Evolutionary conservation across 176 grass and related monocot species (phyloP).

Genomic region (Pontederia crassipes): DNA sequence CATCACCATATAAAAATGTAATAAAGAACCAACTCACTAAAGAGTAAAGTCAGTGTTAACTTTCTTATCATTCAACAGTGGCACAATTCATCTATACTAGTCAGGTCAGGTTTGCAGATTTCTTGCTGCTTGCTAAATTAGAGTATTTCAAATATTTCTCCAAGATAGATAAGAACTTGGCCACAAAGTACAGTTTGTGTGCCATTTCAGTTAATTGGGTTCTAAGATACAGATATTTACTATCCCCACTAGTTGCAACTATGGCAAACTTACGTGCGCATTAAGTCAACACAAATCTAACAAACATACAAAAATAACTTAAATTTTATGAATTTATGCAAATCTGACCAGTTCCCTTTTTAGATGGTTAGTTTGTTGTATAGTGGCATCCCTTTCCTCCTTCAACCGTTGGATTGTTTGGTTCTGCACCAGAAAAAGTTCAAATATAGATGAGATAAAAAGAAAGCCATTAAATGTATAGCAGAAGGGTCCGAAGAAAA

Average conservation of each 20-base stretch:
- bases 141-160: too few relatives aligned
- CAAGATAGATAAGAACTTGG: too few relatives aligned
- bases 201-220: too few relatives aligned
- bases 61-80: background rate
- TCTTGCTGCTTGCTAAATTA: too few relatives aligned
- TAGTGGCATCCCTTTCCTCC: conserved; percentile 76
- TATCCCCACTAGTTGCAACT: too few relatives aligned
- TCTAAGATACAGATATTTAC: too few relatives aligned
- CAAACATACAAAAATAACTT: background rate
- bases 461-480: background rate
- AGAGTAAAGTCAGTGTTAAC: too few relatives aligned
- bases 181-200: too few relatives aligned
- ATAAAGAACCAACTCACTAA: too few relatives aligned
- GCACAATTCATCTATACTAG: too few relatives aligned
- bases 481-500: background rate
- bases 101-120: too few relatives aligned
- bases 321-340: background rate
- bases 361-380: conserved; percentile 89
- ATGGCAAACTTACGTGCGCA: background rate
- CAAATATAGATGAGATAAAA: background rate
- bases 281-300: background rate
- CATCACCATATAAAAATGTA: too few relatives aligned
- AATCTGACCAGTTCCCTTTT: conserved; percentile 66
- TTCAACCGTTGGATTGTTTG: conserved; percentile 62
- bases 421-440: conserved; percentile 33